Conservation (phyloP, 306 rosid genomes). For the Quercus mongolica region DNA sequence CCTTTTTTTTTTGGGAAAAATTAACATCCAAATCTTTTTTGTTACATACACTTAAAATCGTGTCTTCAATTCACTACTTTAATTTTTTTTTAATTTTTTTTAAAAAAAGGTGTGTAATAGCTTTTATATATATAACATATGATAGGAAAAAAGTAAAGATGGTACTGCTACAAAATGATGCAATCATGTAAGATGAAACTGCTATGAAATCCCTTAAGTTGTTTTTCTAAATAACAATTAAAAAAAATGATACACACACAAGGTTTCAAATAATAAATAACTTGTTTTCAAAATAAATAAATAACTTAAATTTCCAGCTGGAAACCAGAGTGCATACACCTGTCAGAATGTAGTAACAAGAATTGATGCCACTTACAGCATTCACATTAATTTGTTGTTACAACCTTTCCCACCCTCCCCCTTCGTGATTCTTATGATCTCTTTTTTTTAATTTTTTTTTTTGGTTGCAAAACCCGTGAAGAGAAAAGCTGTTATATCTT, state of each 20-base stretch:
- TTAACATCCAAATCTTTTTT: not conserved
- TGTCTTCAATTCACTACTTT: too few relatives aligned
- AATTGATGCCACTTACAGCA: not conserved
- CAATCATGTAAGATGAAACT: too few relatives aligned
- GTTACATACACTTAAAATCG: not conserved
- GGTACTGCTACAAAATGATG: too few relatives aligned
- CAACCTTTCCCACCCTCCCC: not conserved
- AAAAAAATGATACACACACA: not conserved
- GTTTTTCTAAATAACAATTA: not conserved
- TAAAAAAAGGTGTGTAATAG: too few relatives aligned
- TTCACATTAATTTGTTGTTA: not conserved
- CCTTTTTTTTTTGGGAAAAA: not conserved
- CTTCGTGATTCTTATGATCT: constrained; percentile 13
- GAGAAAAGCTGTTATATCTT: not conserved
- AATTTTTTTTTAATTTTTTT: too few relatives aligned
- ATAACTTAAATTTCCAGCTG: not conserved
- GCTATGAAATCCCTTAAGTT: too few relatives aligned
- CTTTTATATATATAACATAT: too few relatives aligned
- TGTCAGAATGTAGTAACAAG: not conserved
- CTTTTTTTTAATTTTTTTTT: not conserved
- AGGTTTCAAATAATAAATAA: not conserved
- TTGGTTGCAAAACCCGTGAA: constrained; percentile 20
- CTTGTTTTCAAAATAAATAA: not conserved
- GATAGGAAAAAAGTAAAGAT: too few relatives aligned
- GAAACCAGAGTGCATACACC: not conserved